A percentile compares a stretch with the other conserved stretches of the same genome.
Conservation (phyloP, 2,329 filamentous ascomycete genomes). For the Beauveria brongniartii region DNA sequence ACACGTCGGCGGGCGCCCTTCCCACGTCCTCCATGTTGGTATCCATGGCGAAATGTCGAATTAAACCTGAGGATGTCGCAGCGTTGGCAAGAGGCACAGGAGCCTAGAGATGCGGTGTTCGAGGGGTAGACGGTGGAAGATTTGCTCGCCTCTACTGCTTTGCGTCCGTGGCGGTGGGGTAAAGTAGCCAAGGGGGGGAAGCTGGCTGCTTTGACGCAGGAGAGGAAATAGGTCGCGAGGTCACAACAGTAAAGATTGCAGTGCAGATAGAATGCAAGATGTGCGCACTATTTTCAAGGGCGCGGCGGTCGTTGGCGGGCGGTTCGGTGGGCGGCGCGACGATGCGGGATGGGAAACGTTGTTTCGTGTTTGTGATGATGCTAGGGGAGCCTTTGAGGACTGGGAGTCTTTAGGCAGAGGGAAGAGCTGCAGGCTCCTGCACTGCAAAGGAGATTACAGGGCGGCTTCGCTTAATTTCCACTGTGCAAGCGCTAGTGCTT, state of each 20-base stretch:
- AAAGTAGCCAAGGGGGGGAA: conserved; percentile 4
- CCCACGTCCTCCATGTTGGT: conserved; percentile 99
- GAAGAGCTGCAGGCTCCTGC: neutral
- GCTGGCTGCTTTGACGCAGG: neutral
- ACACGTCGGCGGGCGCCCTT: conserved; percentile 72
- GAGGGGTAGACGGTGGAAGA: conserved; percentile 5
- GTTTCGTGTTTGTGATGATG: conserved; percentile 12
- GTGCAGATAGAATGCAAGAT: neutral
- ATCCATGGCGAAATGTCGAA: conserved; percentile 55
- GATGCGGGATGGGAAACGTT: conserved; percentile 1
- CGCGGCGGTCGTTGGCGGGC: neutral
- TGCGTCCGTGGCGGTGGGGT: conserved; percentile 12
- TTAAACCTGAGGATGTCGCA: conserved; percentile 6
- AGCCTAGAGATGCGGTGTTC: neutral
- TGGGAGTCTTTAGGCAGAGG: neutral
- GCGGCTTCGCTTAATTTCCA: conserved; percentile 10
- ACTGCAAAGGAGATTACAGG: conserved; percentile 6
- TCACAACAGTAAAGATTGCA: neutral
- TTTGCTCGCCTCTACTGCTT: conserved; percentile 2
- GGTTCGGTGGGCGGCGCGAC: neutral
- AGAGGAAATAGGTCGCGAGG: neutral
- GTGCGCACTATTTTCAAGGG: neutral
- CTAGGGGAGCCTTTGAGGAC: neutral
- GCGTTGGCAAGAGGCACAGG: conserved; percentile 13
- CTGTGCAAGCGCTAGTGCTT: neutral